These are phyloP conservation scores for Iris pallida DNA, from an alignment of 116 monocot species.

Conservation along the genomic window DNA sequence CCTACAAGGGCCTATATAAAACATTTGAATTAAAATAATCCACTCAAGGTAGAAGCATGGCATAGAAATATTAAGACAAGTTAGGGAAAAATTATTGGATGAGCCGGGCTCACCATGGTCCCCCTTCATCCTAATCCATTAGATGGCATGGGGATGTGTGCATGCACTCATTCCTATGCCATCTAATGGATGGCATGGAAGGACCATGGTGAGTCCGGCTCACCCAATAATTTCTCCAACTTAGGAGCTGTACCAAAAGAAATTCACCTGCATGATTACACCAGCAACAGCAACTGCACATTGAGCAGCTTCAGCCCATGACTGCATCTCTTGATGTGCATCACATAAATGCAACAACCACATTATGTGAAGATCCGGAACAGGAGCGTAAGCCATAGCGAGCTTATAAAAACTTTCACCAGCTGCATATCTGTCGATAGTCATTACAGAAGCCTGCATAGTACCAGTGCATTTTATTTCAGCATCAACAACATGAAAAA, in stretches of 20 bases:
- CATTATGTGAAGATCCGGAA: constrained; percentile 99
- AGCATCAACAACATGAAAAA: not conserved
- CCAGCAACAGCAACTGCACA: constrained; percentile 99
- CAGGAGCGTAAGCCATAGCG: constrained; percentile 88
- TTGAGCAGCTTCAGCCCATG: constrained; percentile 98
- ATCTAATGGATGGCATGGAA: too few species aligned
- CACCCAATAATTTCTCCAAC: too few species aligned
- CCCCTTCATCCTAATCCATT: too few species aligned
- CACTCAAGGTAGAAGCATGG: not conserved
- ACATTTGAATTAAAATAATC: not conserved
- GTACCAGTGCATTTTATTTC: not conserved
- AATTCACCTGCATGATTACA: constrained; percentile 90
- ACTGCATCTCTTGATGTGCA: constrained; percentile 99
- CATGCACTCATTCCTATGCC: too few species aligned
- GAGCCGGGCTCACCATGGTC: too few species aligned
- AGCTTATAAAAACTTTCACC: constrained; percentile 95
- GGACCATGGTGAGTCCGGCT: too few species aligned
- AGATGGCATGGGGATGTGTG: too few species aligned
- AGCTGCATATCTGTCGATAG: constrained; percentile 84
- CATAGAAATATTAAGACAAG: too few species aligned
- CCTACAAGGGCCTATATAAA: constrained; percentile 80
- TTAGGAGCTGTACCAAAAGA: not conserved
- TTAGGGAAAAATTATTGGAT: too few species aligned
- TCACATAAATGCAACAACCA: constrained; percentile 97
- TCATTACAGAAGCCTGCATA: constrained; percentile 73